Evolutionary conservation across 2,329 filamentous ascomycete species (phyloP).

Genomic region (Aspergillus fischeri): DNA sequence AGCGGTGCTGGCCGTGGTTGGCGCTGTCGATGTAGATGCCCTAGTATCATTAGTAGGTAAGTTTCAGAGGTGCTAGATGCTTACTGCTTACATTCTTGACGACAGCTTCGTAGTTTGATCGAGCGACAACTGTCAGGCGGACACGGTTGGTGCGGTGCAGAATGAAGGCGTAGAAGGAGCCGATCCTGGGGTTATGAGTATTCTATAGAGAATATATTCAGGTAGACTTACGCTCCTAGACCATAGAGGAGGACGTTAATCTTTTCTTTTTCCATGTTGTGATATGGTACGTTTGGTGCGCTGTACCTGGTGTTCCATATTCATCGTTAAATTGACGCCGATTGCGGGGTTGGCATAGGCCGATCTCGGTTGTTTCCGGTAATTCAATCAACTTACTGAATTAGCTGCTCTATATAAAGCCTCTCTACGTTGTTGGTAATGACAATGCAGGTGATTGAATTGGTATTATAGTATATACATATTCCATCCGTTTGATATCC

Average conservation of each 20-base stretch:
- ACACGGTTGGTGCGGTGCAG: constrained; percentile 41
- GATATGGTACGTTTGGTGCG: too few species aligned
- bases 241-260: constrained; percentile 50
- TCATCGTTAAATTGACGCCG: too few species aligned
- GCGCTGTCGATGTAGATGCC: constrained; percentile 41
- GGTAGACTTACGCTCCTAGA: constrained; percentile 48
- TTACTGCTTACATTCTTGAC: constrained; percentile 30
- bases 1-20: constrained; percentile 38
- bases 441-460: too few species aligned
- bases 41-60: constrained; percentile 14
- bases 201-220: not conserved
- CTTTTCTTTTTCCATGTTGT: constrained; percentile 1
- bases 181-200: constrained; percentile 40
- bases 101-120: constrained; percentile 45
- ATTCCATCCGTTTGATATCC: not conserved
- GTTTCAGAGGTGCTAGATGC: too few species aligned
- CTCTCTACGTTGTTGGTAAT: too few species aligned
- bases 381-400: too few species aligned
- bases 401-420: too few species aligned
- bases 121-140: constrained; percentile 41
- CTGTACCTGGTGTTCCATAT: too few species aligned
- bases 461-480: not conserved
- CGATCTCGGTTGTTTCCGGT: too few species aligned
- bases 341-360: too few species aligned
- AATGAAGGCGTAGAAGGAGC: constrained; percentile 57